phyloP scores from a whole-genome alignment of 352 stramenopile genomes.

The Phytopythium ostracodes region DNA sequence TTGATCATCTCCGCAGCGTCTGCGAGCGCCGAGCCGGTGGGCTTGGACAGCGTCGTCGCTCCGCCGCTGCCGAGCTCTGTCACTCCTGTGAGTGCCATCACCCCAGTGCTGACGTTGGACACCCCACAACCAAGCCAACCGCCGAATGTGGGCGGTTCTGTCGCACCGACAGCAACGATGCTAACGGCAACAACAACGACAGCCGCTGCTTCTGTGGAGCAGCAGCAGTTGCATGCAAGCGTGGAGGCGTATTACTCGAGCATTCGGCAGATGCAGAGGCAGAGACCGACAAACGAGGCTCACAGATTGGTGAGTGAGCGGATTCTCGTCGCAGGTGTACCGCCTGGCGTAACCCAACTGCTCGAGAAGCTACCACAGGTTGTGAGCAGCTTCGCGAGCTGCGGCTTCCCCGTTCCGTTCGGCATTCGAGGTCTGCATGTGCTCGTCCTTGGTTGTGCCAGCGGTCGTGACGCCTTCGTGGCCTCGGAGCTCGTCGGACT shows the following conservation, averaged over 20 bases:
- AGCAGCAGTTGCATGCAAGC: not conserved
- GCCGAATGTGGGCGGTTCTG: not conserved
- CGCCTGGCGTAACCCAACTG: conserved; percentile 32
- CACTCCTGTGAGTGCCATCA: not conserved
- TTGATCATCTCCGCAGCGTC: not conserved
- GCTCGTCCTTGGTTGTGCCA: conserved; percentile 87
- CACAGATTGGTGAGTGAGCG: not conserved
- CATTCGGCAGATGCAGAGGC: not conserved
- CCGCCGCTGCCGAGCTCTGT: not conserved
- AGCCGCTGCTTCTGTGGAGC: not conserved
- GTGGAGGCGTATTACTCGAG: not conserved
- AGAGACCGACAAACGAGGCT: not conserved
- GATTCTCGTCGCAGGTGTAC: not conserved
- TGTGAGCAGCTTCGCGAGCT: conserved; percentile 75
- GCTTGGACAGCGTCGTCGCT: not conserved
- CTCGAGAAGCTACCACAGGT: conserved; percentile 72
- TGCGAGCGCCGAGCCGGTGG: not conserved
- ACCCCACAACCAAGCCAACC: not conserved
- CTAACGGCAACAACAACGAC: not conserved
- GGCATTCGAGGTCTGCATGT: conserved; percentile 56
- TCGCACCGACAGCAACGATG: not conserved
- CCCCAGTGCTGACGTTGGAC: not conserved
- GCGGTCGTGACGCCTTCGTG: conserved; percentile 88
- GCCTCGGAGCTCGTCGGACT: conserved; percentile 75
- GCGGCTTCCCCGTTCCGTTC: conserved; percentile 72